A percentile compares a stretch with the other conserved stretches of the same genome.
phyloP scores from a whole-genome alignment of 169 alveolate species.

The Plasmodium gonderi region DNA sequence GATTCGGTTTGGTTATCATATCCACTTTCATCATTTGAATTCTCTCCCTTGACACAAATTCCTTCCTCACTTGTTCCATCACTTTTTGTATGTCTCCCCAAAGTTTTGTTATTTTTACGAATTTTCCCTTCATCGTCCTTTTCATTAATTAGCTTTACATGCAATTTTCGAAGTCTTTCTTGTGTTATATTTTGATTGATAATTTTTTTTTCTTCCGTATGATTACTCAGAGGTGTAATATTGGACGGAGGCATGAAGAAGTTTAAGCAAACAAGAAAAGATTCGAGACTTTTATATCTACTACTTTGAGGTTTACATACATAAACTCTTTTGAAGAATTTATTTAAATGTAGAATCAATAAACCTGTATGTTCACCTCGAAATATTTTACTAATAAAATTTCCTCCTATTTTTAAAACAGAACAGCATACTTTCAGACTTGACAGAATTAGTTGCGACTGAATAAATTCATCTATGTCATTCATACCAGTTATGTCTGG shows the following conservation, averaged over 20 bases:
- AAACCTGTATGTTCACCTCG: slow-evolving; percentile 94
- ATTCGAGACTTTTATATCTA: slow-evolving; percentile 89
- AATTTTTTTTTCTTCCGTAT: neutral
- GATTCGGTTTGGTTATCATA: neutral
- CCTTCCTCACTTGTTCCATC: neutral
- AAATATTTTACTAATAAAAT: slow-evolving; percentile 96
- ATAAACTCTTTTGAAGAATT: slow-evolving; percentile 85
- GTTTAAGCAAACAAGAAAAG: slow-evolving; percentile 89
- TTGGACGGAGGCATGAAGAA: slow-evolving; percentile 57
- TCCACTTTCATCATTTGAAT: neutral
- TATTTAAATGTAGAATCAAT: slow-evolving; percentile 79
- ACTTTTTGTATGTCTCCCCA: neutral
- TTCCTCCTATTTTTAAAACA: slow-evolving; percentile 93
- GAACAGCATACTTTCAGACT: slow-evolving; percentile 92
- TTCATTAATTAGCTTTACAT: slow-evolving; percentile 1
- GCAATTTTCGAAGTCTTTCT: slow-evolving; percentile 39
- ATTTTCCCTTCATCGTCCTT: slow-evolving; percentile 10
- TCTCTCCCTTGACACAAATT: neutral
- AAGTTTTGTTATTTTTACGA: neutral
- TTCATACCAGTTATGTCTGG: slow-evolving; percentile 99
- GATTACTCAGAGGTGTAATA: slow-evolving; percentile 17
- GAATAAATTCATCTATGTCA: slow-evolving; percentile 93
- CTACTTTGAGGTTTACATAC: slow-evolving; percentile 92
- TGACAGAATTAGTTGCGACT: slow-evolving; percentile 94
- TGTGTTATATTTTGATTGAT: neutral